Conservation (phyloP, 345 rosid genomes). For the Citrus glauca region DNA sequence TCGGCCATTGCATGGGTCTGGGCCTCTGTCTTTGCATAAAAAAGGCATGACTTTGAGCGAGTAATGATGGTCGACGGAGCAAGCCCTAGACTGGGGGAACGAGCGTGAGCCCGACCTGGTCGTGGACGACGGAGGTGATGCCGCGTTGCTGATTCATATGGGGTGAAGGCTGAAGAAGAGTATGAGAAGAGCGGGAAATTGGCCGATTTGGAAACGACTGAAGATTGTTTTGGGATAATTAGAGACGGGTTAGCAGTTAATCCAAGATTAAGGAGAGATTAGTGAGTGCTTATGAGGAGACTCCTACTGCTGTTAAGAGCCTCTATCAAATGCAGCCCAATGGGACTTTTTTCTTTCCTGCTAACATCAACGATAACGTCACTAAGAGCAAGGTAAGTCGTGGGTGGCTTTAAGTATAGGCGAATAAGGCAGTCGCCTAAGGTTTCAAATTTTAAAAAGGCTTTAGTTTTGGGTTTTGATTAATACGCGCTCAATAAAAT, state of each 20-base stretch:
- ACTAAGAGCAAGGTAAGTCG: conserved; percentile 8
- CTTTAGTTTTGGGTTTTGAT: no score
- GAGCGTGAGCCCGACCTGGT: conserved; percentile 92
- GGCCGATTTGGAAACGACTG: conserved; percentile 73
- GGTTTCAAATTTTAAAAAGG: no score
- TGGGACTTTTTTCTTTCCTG: no score
- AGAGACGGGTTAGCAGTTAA: conserved; percentile 64
- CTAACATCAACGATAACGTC: conserved; percentile 23
- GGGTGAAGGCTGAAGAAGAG: conserved; percentile 79
- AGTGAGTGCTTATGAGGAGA: no score
- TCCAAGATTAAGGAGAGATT: conserved; percentile 21
- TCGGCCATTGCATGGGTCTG: conserved; percentile 85
- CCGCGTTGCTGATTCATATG: conserved; percentile 78
- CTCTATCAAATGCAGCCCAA: no score
- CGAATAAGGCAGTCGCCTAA: no score
- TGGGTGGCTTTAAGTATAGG: no score
- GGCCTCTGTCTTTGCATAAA: conserved; percentile 89
- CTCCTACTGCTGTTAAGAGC: no score
- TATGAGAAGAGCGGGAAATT: conserved; percentile 65
- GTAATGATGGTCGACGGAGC: conserved; percentile 96
- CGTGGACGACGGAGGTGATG: conserved; percentile 92
- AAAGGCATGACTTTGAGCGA: conserved; percentile 91
- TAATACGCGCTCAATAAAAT: no score
- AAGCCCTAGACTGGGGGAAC: conserved; percentile 49
- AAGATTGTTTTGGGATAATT: conserved; percentile 75